Evolutionary conservation across 1,284 basidiomycete genomes (phyloP), one percentile per base, ranked within the genome.

Genomic region (Chondrostereum purpureum): DNA sequence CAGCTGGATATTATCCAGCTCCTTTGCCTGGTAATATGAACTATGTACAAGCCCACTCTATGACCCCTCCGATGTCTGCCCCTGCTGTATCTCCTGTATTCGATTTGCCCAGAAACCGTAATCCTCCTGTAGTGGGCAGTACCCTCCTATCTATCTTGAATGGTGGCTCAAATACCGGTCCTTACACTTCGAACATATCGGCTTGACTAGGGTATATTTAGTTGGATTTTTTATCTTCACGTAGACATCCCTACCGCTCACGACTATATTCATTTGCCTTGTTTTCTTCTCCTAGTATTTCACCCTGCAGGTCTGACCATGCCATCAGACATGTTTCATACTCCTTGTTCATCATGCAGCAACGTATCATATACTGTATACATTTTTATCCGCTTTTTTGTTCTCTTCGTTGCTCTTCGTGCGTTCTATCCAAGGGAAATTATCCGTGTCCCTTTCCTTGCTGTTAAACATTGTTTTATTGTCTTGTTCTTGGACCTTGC

Each of bases 121-220:
- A n/a, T n/a, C 31, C 49, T 14, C 18, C 19, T 42, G 35, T 53
- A 11, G 47, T 48, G 21, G 46, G 52, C 31, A 51, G 53, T 47
- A 49, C 58, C 10, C 55, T 64, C 24, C 48, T 65, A 42, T 64
- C 63, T 13, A 62, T 62, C 46, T 48, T 62, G 18, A 60, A 62
- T 46, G 56, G 57, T 17, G 49, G 37, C 36, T 47, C 51, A 13
- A 39, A 45, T n/a, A 34, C 34, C 18, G 18, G 18, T 39, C 23
- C n/a, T 6, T 16, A 10, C 31, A 20, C n/a, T 21, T 37, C 14
- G 23, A 41, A 10, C 27, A n/a, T 10, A 33, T n/a, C 10, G n/a
- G 27, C 27, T 33, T 10, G 10, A n/a, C 27, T n/a, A 33, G 10
- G 10, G 10, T 33, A 10, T 33, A n/a, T 33, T 33, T 33, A 10